These are phyloP conservation scores for Colletotrichum sp. DNA, from an alignment of 2,329 filamentous ascomycete genomes.

Conservation along the genomic window DNA sequence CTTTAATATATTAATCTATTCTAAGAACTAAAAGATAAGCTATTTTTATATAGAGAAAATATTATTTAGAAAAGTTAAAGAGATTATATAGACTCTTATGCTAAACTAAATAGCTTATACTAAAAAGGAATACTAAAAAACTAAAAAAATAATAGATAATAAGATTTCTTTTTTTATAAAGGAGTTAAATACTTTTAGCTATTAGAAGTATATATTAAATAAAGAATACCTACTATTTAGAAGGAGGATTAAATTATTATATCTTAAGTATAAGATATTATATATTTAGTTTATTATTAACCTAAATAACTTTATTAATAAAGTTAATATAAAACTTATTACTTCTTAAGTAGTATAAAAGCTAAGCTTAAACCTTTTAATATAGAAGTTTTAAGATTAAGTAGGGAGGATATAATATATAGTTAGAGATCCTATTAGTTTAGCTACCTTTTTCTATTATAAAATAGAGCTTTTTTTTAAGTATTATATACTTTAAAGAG, in stretches of 20 bases:
- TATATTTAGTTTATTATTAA: background rate
- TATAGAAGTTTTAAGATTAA: no score
- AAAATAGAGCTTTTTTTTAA: no score
- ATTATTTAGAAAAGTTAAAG: background rate
- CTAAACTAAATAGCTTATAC: accelerated
- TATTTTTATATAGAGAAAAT: background rate
- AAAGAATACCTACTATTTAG: background rate
- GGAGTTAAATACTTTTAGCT: background rate
- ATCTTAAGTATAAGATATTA: background rate
- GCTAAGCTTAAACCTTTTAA: no score
- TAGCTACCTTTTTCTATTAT: no score
- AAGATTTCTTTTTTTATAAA: background rate
- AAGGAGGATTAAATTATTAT: background rate
- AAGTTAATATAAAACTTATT: background rate
- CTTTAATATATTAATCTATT: background rate
- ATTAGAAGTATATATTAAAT: background rate
- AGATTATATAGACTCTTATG: background rate
- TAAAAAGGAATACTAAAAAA: background rate
- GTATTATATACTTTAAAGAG: no score
- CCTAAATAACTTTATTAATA: background rate
- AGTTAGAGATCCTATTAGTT: no score
- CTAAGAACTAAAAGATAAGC: background rate
- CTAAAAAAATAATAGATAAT: background rate
- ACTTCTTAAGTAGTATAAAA: no score
- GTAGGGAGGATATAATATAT: no score